Percentiles rank a stretch among this genome's conserved stretches.
phyloP scores from a whole-genome alignment of 108 stramenopile genomes.

The Mayamaea pseudoterrestris region DNA sequence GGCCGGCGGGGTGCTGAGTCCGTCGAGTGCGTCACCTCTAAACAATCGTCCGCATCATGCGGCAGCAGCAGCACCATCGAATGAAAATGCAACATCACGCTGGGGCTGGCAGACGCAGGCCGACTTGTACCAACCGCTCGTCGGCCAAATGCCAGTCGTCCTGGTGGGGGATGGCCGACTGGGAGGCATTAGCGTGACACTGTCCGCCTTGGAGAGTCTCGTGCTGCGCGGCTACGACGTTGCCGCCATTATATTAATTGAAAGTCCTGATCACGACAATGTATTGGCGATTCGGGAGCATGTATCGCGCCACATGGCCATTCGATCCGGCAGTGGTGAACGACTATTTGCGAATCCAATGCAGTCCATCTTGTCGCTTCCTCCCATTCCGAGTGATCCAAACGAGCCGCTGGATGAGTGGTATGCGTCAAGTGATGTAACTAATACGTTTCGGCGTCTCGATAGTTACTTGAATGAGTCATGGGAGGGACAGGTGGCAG shows the following conservation, averaged over 20 bases:
- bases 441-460: slow-evolving; percentile 12
- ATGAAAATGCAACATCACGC: neutral
- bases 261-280: slow-evolving; percentile 29
- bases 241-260: slow-evolving; percentile 59
- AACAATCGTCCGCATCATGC: slow-evolving; percentile 29
- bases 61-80: neutral
- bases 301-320: slow-evolving; percentile 14
- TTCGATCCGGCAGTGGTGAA: slow-evolving; percentile 8
- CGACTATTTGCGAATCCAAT: slow-evolving; percentile 21
- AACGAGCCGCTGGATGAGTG: slow-evolving; percentile 57
- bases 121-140: slow-evolving; percentile 69
- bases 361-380: slow-evolving; percentile 54
- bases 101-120: slow-evolving; percentile 93
- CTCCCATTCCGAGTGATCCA: slow-evolving; percentile 50
- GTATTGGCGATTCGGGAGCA: slow-evolving; percentile 47
- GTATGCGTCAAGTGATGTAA: slow-evolving; percentile 34
- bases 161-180: slow-evolving; percentile 88
- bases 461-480: slow-evolving; percentile 6
- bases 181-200: slow-evolving; percentile 88
- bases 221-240: slow-evolving; percentile 76
- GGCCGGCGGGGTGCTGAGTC: slow-evolving; percentile 81
- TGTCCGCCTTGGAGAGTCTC: slow-evolving; percentile 80
- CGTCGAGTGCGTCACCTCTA: slow-evolving; percentile 66
- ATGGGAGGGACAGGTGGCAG: slow-evolving; percentile 10
- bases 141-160: slow-evolving; percentile 41